A percentile compares a stretch with the other conserved stretches of the same genome.
Evolutionary conservation across 495 filamentous ascomycete genomes (phyloP).

Genomic region (Penicillium goetzii): DNA sequence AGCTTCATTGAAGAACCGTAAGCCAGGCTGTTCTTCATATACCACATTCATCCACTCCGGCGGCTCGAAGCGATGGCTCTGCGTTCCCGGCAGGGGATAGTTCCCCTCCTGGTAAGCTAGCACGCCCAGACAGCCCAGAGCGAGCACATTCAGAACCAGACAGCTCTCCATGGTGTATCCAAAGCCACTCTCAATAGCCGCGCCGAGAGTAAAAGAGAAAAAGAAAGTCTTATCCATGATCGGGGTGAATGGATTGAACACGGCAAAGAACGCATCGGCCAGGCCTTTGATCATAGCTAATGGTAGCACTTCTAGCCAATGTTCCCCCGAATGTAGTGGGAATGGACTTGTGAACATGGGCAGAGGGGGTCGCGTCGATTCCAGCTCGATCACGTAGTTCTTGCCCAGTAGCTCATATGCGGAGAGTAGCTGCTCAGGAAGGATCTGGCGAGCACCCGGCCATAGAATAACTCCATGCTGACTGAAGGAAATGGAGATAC

Average conservation of each 20-base stretch:
- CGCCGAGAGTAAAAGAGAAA: slow-evolving; percentile 48
- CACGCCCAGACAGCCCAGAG: slow-evolving; percentile 49
- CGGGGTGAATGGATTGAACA: slow-evolving; percentile 51
- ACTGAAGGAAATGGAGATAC: slow-evolving; percentile 52
- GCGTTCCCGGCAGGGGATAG: slow-evolving; percentile 46
- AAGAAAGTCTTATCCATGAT: slow-evolving; percentile 55
- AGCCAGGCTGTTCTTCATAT: slow-evolving; percentile 45
- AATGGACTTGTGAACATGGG: slow-evolving; percentile 49
- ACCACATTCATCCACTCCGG: slow-evolving; percentile 51
- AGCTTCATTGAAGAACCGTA: slow-evolving; percentile 53
- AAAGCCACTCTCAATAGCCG: slow-evolving; percentile 49
- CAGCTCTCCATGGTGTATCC: slow-evolving; percentile 52
- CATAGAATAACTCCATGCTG: slow-evolving; percentile 54
- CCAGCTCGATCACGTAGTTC: slow-evolving; percentile 52
- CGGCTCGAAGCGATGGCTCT: slow-evolving; percentile 42
- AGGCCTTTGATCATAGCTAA: slow-evolving; percentile 49
- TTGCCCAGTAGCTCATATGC: slow-evolving; percentile 46
- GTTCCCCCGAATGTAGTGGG: slow-evolving; percentile 42
- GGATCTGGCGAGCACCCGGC: slow-evolving; percentile 45
- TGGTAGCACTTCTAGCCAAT: slow-evolving; percentile 47
- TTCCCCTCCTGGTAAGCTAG: slow-evolving; percentile 49
- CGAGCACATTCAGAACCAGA: slow-evolving; percentile 49
- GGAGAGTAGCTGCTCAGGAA: slow-evolving; percentile 41
- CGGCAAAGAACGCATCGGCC: slow-evolving; percentile 49
- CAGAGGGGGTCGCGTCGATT: slow-evolving; percentile 43